These are phyloP conservation scores for Casuarina cunninghamiana DNA, from an alignment of 306 rosid genomes.

Conservation along the genomic window DNA sequence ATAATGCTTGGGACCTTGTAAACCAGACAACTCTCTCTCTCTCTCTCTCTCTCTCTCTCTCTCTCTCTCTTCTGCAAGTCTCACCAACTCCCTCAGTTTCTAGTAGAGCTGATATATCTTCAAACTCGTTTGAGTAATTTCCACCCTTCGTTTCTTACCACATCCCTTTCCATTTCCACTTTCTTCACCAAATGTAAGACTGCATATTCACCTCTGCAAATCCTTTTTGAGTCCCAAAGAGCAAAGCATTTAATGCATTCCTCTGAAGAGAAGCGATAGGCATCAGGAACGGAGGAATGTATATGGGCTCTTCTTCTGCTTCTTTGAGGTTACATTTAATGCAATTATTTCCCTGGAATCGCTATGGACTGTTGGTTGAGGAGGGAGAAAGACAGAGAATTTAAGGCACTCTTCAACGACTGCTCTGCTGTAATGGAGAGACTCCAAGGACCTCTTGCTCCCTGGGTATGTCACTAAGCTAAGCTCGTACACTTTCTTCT, in stretches of 20 bases:
- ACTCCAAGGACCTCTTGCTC: slow-evolving; percentile 82
- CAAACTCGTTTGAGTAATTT: slow-evolving; percentile 29
- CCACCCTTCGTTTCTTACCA: slow-evolving; percentile 76
- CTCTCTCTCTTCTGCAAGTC: slow-evolving; percentile 24
- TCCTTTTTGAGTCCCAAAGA: slow-evolving; percentile 32
- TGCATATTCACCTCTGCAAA: slow-evolving; percentile 3
- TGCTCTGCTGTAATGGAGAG: slow-evolving; percentile 67
- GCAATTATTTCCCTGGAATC: slow-evolving; percentile 56
- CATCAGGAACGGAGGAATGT: slow-evolving; percentile 54
- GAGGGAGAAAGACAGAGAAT: slow-evolving; percentile 31
- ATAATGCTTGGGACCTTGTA: slow-evolving; percentile 86
- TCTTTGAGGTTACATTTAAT: slow-evolving; percentile 66
- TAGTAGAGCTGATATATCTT: slow-evolving; percentile 40
- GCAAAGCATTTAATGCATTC: slow-evolving; percentile 59
- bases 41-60: slow-evolving; percentile 15
- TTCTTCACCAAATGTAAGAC: slow-evolving; percentile 15
- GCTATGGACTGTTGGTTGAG: slow-evolving; percentile 70
- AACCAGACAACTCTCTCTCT: slow-evolving; percentile 55
- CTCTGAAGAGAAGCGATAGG: slow-evolving; percentile 31
- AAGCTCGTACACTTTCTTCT: not conserved
- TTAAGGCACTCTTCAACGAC: slow-evolving; percentile 35
- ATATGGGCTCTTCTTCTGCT: slow-evolving; percentile 65
- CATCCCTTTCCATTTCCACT: slow-evolving; percentile 24
- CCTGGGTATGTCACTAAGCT: slow-evolving; percentile 58
- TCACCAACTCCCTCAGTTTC: slow-evolving; percentile 37